Conservation (phyloP, 306 rosid species). For the Sphenostylis stenocarpa region DNA sequence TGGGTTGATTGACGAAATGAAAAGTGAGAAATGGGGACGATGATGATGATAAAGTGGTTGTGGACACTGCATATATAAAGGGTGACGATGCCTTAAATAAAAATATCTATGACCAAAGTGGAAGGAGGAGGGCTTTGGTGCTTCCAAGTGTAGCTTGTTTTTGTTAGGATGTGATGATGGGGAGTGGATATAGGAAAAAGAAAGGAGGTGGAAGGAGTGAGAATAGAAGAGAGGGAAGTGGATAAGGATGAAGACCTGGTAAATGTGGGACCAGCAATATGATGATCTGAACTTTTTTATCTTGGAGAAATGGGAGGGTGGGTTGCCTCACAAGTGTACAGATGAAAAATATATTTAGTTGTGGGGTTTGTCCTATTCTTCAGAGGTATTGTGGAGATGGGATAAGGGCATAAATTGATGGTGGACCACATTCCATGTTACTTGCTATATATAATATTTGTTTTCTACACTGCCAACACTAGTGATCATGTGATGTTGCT, state of each 20-base stretch:
- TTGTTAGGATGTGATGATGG: background rate
- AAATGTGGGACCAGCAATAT: constrained; percentile 35
- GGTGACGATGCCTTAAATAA: background rate
- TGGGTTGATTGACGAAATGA: background rate
- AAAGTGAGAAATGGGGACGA: background rate
- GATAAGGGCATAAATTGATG: constrained; percentile 4
- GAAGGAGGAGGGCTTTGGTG: background rate
- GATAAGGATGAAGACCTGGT: constrained; percentile 62
- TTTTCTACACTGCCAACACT: no score
- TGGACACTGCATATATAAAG: constrained; percentile 27
- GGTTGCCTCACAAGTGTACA: constrained; percentile 29
- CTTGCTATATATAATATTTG: background rate
- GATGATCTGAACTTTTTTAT: constrained; percentile 29
- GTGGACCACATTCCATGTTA: constrained; percentile 10
- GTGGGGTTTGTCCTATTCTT: constrained; percentile 44
- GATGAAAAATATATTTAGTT: background rate
- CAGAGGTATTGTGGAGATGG: constrained; percentile 6
- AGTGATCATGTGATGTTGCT: background rate
- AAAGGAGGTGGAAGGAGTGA: constrained; percentile 5
- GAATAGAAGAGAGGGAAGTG: constrained; percentile 13
- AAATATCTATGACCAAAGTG: constrained; percentile 40
- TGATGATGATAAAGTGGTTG: background rate
- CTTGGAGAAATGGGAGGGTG: background rate
- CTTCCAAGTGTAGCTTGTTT: constrained; percentile 31
- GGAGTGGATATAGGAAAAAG: constrained; percentile 26